A percentile compares a stretch with the other conserved stretches of the same genome.
These are phyloP conservation scores for Hemisphaericaspora subhashii DNA, from an alignment of 1,139 yeast genomes.

Conservation along the genomic window DNA sequence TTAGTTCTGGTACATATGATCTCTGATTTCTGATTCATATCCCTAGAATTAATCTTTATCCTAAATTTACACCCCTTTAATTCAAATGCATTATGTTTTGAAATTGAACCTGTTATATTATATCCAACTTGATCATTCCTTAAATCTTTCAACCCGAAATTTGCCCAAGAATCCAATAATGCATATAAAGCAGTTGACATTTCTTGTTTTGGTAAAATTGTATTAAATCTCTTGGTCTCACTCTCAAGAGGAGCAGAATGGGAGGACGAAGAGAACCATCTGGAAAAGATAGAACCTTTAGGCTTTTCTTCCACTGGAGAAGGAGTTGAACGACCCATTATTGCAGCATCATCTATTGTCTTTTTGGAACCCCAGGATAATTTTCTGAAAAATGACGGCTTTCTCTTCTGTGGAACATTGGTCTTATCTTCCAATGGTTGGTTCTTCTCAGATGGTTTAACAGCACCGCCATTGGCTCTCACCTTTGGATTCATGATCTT, in stretches of 20 bases:
- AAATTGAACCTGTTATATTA: slow-evolving; percentile 57
- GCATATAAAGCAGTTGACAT: slow-evolving; percentile 66
- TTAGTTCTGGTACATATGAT: slow-evolving; percentile 47
- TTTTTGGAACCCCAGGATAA: slow-evolving; percentile 57
- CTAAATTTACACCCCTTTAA: slow-evolving; percentile 66
- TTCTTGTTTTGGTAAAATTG: slow-evolving; percentile 54
- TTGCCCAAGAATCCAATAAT: slow-evolving; percentile 65
- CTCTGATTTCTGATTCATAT: slow-evolving; percentile 44
- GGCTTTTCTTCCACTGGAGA: slow-evolving; percentile 40
- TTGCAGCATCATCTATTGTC: slow-evolving; percentile 19
- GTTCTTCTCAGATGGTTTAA: slow-evolving; percentile 21
- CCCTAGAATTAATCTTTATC: slow-evolving; percentile 47
- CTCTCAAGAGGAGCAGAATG: slow-evolving; percentile 19
- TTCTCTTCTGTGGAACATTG: slow-evolving; percentile 31
- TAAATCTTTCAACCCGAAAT: slow-evolving; percentile 65
- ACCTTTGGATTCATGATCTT: slow-evolving; percentile 33
- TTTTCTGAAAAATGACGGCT: slow-evolving; percentile 60
- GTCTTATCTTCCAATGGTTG: slow-evolving; percentile 38
- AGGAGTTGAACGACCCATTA: slow-evolving; percentile 18
- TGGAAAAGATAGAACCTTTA: slow-evolving; percentile 35
- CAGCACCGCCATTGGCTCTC: slow-evolving; percentile 16
- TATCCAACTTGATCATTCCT: slow-evolving; percentile 43
- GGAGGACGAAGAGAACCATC: slow-evolving; percentile 45
- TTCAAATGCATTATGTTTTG: slow-evolving; percentile 61
- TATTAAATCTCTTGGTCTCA: slow-evolving; percentile 39